Evolutionary conservation across 352 stramenopile genomes (phyloP).

Genomic region (Thraustochytrium striatum): DNA sequence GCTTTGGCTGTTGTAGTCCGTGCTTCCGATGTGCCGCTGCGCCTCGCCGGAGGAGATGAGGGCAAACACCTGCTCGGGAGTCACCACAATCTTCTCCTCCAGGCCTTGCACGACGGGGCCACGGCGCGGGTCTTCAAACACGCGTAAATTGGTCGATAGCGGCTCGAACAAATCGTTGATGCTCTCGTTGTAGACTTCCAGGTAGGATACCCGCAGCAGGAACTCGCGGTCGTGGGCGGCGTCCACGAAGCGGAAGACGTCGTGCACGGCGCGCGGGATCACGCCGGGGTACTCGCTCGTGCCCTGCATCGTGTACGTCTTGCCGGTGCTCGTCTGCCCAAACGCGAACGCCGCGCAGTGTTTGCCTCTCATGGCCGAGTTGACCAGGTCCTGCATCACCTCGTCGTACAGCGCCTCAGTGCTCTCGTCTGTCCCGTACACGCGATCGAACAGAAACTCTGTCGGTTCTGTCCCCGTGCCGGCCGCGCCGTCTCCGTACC

Average conservation of each 20-base stretch:
- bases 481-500: neutral
- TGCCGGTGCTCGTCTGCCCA: slow-evolving; percentile 88
- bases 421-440: slow-evolving; percentile 51
- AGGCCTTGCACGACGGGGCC: slow-evolving; percentile 23
- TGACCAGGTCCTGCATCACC: slow-evolving; percentile 49
- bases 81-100: slow-evolving; percentile 84
- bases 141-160: slow-evolving; percentile 14
- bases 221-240: slow-evolving; percentile 59
- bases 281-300: slow-evolving; percentile 51
- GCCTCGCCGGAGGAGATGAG: slow-evolving; percentile 90
- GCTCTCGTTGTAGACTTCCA: slow-evolving; percentile 97
- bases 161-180: slow-evolving; percentile 79
- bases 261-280: slow-evolving; percentile 36
- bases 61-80: slow-evolving; percentile 78
- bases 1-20: slow-evolving; percentile 96
- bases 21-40: slow-evolving; percentile 88
- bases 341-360: slow-evolving; percentile 82
- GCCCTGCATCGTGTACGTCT: slow-evolving; percentile 95
- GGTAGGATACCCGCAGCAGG: slow-evolving; percentile 82
- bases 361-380: slow-evolving; percentile 54
- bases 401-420: slow-evolving; percentile 52
- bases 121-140: slow-evolving; percentile 24
- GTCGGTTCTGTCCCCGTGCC: neutral
- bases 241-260: slow-evolving; percentile 27
- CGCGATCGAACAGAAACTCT: slow-evolving; percentile 48